phyloP scores from a whole-genome alignment of 441 rosid species.

The Gossypium trilobum region DNA sequence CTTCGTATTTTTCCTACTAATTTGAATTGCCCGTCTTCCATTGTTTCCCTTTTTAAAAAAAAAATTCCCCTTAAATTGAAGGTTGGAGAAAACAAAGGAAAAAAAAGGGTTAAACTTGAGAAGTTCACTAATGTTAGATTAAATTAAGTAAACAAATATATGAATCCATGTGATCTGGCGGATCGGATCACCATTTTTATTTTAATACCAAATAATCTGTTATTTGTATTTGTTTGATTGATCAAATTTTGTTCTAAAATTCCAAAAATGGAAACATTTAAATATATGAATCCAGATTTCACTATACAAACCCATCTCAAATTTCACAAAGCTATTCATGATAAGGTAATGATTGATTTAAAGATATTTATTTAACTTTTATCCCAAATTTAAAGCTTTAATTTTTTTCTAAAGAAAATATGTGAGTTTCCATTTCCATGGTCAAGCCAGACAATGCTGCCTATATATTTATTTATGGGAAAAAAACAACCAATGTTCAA shows the following conservation, averaged over 20 bases:
- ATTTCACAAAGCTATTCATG: no score
- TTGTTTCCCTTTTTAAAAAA: not conserved
- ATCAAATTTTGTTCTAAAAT: no score
- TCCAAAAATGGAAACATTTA: no score
- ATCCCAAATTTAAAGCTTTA: no score
- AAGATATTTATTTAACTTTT: no score
- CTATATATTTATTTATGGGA: not conserved
- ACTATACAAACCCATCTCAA: no score
- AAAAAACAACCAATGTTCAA: not conserved
- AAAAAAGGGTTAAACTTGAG: not conserved
- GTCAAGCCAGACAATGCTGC: no score
- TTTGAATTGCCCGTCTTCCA: not conserved
- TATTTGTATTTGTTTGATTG: no score
- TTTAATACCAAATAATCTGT: not conserved
- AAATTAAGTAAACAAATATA: not conserved
- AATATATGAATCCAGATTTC: no score
- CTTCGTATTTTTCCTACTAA: not conserved
- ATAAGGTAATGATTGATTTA: no score
- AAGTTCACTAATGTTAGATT: not conserved
- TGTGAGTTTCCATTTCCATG: no score
- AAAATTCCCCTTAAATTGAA: not conserved
- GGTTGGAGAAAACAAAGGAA: not conserved
- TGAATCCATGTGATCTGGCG: not conserved
- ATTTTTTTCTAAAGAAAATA: no score
- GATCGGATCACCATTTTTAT: not conserved